Evolutionary conservation across 2,329 filamentous ascomycete species (phyloP), one percentile per base, ranked within the genome.

Genomic region (Botryosphaeria dothidea): DNA sequence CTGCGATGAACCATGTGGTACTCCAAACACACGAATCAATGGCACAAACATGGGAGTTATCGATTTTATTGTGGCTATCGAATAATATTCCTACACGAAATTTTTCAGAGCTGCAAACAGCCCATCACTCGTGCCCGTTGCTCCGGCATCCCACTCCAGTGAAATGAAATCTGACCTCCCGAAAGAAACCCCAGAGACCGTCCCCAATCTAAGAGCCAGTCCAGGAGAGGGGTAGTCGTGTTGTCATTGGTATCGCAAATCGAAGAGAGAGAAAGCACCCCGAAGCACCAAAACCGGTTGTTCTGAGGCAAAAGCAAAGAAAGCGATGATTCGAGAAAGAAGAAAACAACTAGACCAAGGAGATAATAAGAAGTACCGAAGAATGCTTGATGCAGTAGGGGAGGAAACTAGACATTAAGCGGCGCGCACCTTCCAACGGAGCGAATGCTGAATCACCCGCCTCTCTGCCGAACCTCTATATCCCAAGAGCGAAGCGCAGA

Each of bases 371-470:
- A 25, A 34, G 41, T 23, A 60, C 23, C 34, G 19, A 58, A 23
- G 9, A 45, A 23, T 56, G 36, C 19, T 15, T 19, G 13, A 11
- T n/a, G 31, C 8, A 43, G 27, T 56, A 19, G 34, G 27, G 27
- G 41, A 46, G 27, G 54, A 48, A 60, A 46, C 56, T 46, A 60
- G 56, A 60, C 56, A 60, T 60, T 60, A 60, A 46, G 56, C 56
- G 56, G 41, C 29, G 43, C 25, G 25, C 17, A 27, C 38, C 56
- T 46, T 46, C 17, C 41, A 60, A 46, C 56, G n/a, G n/a, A 60
- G 41, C n/a, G 25, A 46, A 29, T 46, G 41, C 56, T 46, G 25
- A 29, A 60, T 27, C 54, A n/a, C 56, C 56, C 25, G 31, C 46
- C 23, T 21, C 25, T 60, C 34, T 60, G 56, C 56, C 38, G 2